Base-by-base conservation (phyloP, 176 grass and related monocot species). In the Canna indica region DNA sequence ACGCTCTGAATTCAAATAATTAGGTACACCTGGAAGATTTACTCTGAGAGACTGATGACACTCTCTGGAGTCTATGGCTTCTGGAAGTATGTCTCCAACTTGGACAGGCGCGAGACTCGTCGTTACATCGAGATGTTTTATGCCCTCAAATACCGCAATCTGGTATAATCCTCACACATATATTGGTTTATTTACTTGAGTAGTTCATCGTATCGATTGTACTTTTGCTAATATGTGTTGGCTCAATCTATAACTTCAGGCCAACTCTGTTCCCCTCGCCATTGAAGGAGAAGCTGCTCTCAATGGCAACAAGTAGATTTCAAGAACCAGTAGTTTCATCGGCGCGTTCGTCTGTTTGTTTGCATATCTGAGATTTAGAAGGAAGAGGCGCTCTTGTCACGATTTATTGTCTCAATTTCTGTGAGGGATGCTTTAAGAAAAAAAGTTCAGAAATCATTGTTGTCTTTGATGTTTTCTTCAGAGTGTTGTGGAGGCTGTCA, bases 71-170 rank as follows among this genome's bases (percentile, higher is more conserved):
- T 99, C 2, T 99, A 99, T 34, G 94, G 94, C 1, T 99, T 99
- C 82, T 99, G 94, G 94, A 99, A 99, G 80, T 99, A 93, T 7
- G 94, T 99, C 46, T 99, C 94, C 60, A 99, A 99, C 82, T 90
- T 99, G 0, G 94, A 99, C 58, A 85, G 94, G 75, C 90, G 94
- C 0, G 94, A 99, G 82, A 99, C 94, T 64, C 84, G 90, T 39
- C 86, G 94, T 53, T 99, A 99, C 90, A 75, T 99, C 0, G 94
- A 99, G 90, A 99, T 99, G 94, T 80, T 99, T 78, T 99, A 99
- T 57, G 94, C 94, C 46, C 94, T 99, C 75, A 99, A 99, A 70
- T 99, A 84, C 73, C 94, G 94, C 75, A 81, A 84, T 36, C 79
- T 99, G 94, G 94, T 90, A 76, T 20, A 14, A 16, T 13, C n/a